A percentile compares a stretch with the other conserved stretches of the same genome.
Evolutionary conservation across 257 asterid genomes (phyloP).

Genomic region (Solanum sitiens): DNA sequence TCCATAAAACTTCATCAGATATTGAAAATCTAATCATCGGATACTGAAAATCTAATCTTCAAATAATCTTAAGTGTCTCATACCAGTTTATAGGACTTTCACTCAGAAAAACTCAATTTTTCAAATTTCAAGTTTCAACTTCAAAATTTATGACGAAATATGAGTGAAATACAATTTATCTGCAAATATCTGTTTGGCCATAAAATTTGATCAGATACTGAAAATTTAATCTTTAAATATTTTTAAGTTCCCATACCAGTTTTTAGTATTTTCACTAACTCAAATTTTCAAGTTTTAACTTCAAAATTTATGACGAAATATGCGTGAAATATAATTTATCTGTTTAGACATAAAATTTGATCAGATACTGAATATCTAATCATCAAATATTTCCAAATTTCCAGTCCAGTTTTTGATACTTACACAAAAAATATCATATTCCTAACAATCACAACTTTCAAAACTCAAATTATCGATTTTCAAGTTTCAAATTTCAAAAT

Average conservation of each 20-base stretch:
- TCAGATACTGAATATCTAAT: neutral
- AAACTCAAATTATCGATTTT: no score
- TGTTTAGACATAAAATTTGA: neutral
- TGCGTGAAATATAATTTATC: no score
- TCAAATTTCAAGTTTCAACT: no score
- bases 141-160: no score
- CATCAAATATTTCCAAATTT: neutral
- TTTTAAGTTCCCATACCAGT: fast-evolving
- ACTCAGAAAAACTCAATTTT: no score
- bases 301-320: no score
- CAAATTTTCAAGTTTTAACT: no score
- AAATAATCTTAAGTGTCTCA: neutral
- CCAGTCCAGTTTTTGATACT: no score
- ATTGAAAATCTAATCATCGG: neutral
- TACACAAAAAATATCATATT: neutral
- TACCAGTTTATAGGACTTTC: no score
- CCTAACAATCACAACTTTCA: neutral
- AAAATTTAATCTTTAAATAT: neutral
- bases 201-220: neutral
- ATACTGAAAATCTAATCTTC: neutral
- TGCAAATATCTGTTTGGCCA: fast-evolving
- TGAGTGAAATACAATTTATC: neutral
- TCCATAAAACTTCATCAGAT: neutral
- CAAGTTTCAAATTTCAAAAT: no score
- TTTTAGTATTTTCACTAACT: neutral